Conservation (phyloP, 345 rosid genomes). For the Theobroma cacao region DNA sequence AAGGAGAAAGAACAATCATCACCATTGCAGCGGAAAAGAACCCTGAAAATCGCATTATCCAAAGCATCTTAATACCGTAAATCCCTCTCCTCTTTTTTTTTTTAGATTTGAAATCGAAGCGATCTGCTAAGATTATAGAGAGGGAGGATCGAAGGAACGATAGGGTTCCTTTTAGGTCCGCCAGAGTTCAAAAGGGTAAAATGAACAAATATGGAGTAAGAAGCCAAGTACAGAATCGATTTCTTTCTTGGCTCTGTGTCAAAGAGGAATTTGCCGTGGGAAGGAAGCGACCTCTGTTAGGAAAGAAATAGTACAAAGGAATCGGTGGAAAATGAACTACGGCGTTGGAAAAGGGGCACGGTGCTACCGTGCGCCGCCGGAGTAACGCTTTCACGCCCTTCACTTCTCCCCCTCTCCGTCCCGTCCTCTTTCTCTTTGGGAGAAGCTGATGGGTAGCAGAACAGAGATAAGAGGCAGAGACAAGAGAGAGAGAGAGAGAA, state of each 20-base stretch:
- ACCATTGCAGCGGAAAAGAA: slow-evolving; percentile 70
- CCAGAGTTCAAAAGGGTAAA: slow-evolving; percentile 37
- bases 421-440: slow-evolving; percentile 2
- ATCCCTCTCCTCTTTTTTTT: slow-evolving; percentile 34
- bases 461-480: slow-evolving; percentile 19
- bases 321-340: slow-evolving; percentile 28
- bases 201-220: background rate
- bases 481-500: slow-evolving; percentile 14
- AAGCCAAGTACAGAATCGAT: slow-evolving; percentile 25
- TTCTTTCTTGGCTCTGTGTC: slow-evolving; percentile 23
- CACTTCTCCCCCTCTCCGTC: slow-evolving; percentile 20
- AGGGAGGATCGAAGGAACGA: slow-evolving; percentile 36
- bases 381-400: slow-evolving; percentile 23
- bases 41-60: slow-evolving; percentile 71
- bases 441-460: slow-evolving; percentile 22
- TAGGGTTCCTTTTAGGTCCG: slow-evolving; percentile 49
- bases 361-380: slow-evolving; percentile 55
- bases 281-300: slow-evolving; percentile 38
- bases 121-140: slow-evolving; percentile 38
- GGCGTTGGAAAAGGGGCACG: slow-evolving; percentile 43
- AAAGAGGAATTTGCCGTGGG: slow-evolving; percentile 45
- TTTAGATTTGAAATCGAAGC: slow-evolving; percentile 43
- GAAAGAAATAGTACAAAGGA: slow-evolving; percentile 26
- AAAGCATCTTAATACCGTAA: slow-evolving; percentile 53
- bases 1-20: slow-evolving; percentile 76